These are phyloP conservation scores for Penicillium mononematosum DNA, from an alignment of 495 filamentous ascomycete species.

Conservation along the genomic window DNA sequence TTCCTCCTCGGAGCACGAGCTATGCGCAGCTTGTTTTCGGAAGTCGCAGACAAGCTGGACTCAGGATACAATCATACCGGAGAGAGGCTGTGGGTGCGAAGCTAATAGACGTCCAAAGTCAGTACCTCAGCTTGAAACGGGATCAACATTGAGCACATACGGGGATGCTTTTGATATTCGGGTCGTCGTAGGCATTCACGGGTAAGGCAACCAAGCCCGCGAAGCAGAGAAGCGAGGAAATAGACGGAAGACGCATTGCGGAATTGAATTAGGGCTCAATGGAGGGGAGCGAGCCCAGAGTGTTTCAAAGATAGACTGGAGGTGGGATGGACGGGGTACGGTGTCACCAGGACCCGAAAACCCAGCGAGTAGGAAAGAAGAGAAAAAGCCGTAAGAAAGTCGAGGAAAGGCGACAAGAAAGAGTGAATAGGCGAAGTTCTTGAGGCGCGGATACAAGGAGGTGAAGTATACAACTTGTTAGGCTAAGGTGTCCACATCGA, in stretches of 20 bases:
- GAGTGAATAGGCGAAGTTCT: conserved; percentile 21
- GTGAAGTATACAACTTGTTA: conserved; percentile 20
- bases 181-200: conserved; percentile 36
- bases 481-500: conserved; percentile 38
- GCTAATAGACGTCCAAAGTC: conserved; percentile 40
- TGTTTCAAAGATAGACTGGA: conserved; percentile 29
- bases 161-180: conserved; percentile 57
- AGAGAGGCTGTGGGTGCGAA: conserved; percentile 73
- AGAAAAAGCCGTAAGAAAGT: conserved; percentile 14
- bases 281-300: conserved; percentile 11
- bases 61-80: conserved; percentile 39
- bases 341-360: conserved; percentile 36
- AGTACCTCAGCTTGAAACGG: conserved; percentile 21
- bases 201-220: conserved; percentile 36
- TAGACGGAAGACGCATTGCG: conserved; percentile 40
- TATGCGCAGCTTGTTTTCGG: background rate
- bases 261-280: conserved; percentile 26
- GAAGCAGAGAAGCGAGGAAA: conserved; percentile 43
- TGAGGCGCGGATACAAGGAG: conserved; percentile 9
- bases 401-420: conserved; percentile 16
- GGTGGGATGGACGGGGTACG: conserved; percentile 22
- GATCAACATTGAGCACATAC: conserved; percentile 35
- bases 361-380: conserved; percentile 16
- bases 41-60: conserved; percentile 1
- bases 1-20: background rate